phyloP scores from a whole-genome alignment of 2,329 filamentous ascomycete species.

The Exophiala sp. region DNA sequence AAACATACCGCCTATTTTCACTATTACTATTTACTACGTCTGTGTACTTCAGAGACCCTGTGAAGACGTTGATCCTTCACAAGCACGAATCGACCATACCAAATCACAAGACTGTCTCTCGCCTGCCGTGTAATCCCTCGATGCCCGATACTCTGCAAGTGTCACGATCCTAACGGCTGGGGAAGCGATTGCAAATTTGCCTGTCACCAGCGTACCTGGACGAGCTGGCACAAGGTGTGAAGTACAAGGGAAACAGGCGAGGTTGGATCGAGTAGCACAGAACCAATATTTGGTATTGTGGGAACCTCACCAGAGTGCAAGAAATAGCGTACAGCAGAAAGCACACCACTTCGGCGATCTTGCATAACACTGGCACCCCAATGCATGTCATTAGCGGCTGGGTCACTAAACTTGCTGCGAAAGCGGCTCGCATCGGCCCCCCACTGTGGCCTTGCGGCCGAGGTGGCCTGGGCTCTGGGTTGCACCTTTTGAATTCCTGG shows the following conservation, averaged over 20 bases:
- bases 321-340: neutral
- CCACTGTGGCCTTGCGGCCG: slow-evolving; percentile 5
- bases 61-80: no score
- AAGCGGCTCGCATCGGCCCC: slow-evolving; percentile 16
- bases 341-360: slow-evolving; percentile 18
- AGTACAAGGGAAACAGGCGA: slow-evolving; percentile 2
- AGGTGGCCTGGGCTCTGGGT: neutral
- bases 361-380: slow-evolving; percentile 2
- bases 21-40: no score
- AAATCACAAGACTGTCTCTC: no score
- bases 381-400: slow-evolving; percentile 8
- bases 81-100: no score
- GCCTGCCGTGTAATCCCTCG: no score
- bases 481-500: neutral
- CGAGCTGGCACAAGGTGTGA: neutral
- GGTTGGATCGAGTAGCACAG: slow-evolving; percentile 3
- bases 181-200: slow-evolving; percentile 3
- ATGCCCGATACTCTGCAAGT: neutral
- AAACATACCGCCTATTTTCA: no score
- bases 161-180: neutral
- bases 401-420: slow-evolving; percentile 7
- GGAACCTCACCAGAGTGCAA: neutral
- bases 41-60: no score
- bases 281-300: slow-evolving; percentile 1
- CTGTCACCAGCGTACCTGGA: neutral